Percentiles rank a stretch among this genome's conserved stretches.
Evolutionary conservation across 2,329 filamentous ascomycete genomes (phyloP).

Genomic region (Colletotrichum truncatum): DNA sequence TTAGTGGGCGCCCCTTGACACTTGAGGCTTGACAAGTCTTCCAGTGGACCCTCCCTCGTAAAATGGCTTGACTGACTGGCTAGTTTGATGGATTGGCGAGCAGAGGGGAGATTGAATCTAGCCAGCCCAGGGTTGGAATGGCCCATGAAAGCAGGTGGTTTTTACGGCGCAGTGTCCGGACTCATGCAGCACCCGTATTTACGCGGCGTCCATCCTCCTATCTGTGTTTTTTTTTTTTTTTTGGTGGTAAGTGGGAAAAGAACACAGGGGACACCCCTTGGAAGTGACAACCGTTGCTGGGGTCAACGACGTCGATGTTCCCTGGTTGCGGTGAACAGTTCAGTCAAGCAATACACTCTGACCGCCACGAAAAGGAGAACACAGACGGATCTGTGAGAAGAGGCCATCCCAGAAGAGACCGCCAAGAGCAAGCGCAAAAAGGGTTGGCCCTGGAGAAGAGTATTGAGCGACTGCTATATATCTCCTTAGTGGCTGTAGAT

Average conservation of each 20-base stretch:
- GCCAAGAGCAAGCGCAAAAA: conserved; percentile 6
- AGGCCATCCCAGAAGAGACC: conserved; percentile 9
- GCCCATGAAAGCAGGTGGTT: background rate
- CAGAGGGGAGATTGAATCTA: conserved; percentile 8
- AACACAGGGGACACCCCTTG: background rate
- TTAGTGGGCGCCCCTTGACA: conserved; percentile 9
- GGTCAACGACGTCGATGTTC: background rate
- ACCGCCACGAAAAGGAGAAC: conserved; percentile 13
- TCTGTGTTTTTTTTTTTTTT: too few species aligned
- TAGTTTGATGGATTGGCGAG: background rate
- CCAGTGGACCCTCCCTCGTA: conserved; percentile 3
- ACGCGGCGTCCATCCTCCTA: too few species aligned
- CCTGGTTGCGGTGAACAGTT: conserved; percentile 12
- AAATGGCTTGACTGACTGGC: conserved; percentile 3
- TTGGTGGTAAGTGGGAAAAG: background rate
- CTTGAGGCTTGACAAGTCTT: conserved; percentile 8
- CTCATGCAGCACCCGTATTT: too few species aligned
- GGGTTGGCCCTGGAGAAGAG: conserved; percentile 3
- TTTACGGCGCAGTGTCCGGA: background rate
- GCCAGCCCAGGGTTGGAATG: background rate
- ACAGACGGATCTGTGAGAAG: conserved; percentile 23
- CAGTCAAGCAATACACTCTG: conserved; percentile 6
- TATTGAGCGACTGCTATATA: background rate
- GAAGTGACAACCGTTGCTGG: background rate
- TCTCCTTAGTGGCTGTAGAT: conserved; percentile 9